A percentile compares a stretch with the other conserved stretches of the same genome.
phyloP scores from a whole-genome alignment of 108 stramenopile species.

The Nitzschia inconspicua region DNA sequence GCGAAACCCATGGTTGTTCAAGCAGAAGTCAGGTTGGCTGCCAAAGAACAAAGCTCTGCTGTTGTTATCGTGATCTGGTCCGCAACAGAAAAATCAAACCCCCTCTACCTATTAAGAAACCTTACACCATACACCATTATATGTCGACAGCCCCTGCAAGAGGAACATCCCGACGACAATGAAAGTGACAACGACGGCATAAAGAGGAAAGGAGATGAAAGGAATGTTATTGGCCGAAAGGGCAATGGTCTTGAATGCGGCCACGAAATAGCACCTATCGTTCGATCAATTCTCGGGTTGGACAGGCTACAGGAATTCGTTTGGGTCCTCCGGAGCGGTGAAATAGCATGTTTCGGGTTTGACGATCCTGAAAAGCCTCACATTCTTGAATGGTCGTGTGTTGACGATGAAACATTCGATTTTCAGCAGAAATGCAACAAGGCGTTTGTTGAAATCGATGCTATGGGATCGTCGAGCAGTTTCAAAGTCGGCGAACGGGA shows the following conservation, averaged over 20 bases:
- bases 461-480: constrained; percentile 60
- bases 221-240: constrained; percentile 8
- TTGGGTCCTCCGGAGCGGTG: constrained; percentile 55
- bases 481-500: constrained; percentile 35
- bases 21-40: constrained; percentile 72
- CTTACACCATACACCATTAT: constrained; percentile 51
- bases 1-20: constrained; percentile 58
- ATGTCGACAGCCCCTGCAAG: constrained; percentile 59
- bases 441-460: constrained; percentile 58
- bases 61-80: constrained; percentile 73
- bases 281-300: constrained; percentile 38
- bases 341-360: constrained; percentile 74
- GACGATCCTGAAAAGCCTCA: constrained; percentile 80
- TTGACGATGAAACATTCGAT: constrained; percentile 22
- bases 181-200: not conserved
- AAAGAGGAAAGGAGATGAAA: not conserved
- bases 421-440: constrained; percentile 25
- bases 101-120: constrained; percentile 67
- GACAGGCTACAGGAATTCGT: constrained; percentile 54
- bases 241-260: constrained; percentile 34
- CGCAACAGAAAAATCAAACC: constrained; percentile 64
- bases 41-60: constrained; percentile 67
- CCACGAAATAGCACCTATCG: constrained; percentile 37
- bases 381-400: constrained; percentile 67
- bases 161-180: constrained; percentile 16